Percentiles rank a stretch among this genome's conserved stretches.
phyloP scores from a whole-genome alignment of 768 basidiomycete species.

The Lentinula edodes region DNA sequence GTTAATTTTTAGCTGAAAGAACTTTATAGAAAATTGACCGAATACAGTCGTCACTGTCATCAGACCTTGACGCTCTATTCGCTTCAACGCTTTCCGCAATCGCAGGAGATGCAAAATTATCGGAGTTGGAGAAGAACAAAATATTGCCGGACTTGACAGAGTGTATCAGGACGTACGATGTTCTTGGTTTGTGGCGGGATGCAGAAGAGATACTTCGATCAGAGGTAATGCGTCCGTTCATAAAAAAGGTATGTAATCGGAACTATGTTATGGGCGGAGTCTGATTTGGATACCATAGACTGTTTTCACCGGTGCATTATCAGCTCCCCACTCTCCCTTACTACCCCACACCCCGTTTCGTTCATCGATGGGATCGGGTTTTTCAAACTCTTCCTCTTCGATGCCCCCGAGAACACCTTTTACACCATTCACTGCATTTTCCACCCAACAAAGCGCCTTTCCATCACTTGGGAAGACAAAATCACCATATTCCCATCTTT shows the following conservation, averaged over 20 bases:
- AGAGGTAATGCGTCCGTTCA: constrained; percentile 68
- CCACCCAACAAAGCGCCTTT: constrained; percentile 33
- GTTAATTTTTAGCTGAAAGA: neutral
- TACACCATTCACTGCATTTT: constrained; percentile 42
- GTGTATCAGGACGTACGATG: constrained; percentile 75
- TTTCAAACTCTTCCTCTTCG: constrained; percentile 46
- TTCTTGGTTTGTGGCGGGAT: constrained; percentile 74
- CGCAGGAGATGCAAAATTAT: constrained; percentile 41
- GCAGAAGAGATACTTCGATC: constrained; percentile 82
- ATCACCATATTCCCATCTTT: constrained; percentile 40
- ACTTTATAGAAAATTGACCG: constrained; percentile 63
- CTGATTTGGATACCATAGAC: constrained; percentile 39
- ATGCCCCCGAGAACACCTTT: constrained; percentile 52
- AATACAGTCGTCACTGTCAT: constrained; percentile 78
- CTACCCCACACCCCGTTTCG: constrained; percentile 72
- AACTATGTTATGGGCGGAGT: neutral
- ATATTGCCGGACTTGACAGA: constrained; percentile 65
- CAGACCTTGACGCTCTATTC: constrained; percentile 83
- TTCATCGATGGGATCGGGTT: constrained; percentile 30
- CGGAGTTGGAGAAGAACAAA: constrained; percentile 63
- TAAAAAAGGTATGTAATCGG: constrained; percentile 55
- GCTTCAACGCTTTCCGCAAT: constrained; percentile 51
- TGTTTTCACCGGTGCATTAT: constrained; percentile 65
- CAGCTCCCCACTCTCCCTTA: constrained; percentile 66
- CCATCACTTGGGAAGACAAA: constrained; percentile 21